Percentiles rank a stretch among this genome's conserved stretches.
These are phyloP conservation scores for Pseudoneurospora amorphoporcata DNA, from an alignment of 495 filamentous ascomycete genomes.

Conservation along the genomic window DNA sequence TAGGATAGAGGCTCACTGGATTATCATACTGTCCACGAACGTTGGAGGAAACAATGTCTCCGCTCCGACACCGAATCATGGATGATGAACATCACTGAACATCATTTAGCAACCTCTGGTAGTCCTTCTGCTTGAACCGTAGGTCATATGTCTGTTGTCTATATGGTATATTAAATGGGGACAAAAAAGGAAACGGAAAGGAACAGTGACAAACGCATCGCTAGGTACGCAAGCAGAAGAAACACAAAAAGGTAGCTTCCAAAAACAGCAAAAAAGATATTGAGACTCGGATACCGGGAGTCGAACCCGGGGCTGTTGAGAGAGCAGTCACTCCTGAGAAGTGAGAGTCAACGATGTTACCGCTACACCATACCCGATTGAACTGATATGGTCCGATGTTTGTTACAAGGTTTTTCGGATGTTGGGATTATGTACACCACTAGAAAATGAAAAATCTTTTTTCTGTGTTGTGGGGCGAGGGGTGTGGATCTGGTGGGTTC, in stretches of 20 bases:
- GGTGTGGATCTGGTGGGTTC: background rate
- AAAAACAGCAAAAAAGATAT: background rate
- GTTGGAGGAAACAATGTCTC: too few species aligned
- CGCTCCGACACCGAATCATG: too few species aligned
- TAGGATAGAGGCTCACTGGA: too few species aligned
- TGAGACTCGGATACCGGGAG: background rate
- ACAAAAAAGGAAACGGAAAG: too few species aligned
- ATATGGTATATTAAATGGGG: too few species aligned
- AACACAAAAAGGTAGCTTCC: background rate
- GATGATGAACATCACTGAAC: too few species aligned
- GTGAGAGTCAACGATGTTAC: background rate
- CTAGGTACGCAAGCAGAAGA: too few species aligned
- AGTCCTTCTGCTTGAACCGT: too few species aligned
- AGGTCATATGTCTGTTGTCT: too few species aligned
- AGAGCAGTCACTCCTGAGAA: background rate
- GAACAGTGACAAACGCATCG: too few species aligned
- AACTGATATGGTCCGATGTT: background rate
- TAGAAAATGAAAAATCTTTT: background rate
- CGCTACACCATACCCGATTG: background rate
- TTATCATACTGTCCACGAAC: too few species aligned
- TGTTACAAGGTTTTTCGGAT: background rate
- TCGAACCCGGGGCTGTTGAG: background rate
- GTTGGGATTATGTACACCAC: background rate
- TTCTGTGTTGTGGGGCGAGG: background rate
- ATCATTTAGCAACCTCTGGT: too few species aligned